Base-by-base conservation (phyloP, 371 early-diverging fungal genomes). In the Mucor irregularis region DNA sequence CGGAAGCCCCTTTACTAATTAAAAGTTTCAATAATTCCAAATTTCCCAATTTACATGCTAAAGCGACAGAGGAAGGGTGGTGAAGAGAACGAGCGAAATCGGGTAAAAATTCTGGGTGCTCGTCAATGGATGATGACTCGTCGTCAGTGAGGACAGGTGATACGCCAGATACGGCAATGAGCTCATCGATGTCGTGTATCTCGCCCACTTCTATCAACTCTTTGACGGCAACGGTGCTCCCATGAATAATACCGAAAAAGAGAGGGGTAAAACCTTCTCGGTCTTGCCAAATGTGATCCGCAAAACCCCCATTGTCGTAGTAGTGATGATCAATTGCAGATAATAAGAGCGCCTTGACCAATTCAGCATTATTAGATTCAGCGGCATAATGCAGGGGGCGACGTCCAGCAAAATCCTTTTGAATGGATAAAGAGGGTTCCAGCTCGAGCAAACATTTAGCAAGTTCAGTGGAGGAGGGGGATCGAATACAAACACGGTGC, bases 361-460 rank as follows among this genome's bases (percentile, higher is more conserved):
- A 68, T 16, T 65, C 61, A 11, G 80, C 52, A 30, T 68, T 68
- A 22, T 83, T 82, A 9, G 81, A 68, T 66, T 85, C 76, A 8
- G 84, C 83, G 3, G 88, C 84, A 50, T 89, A 89, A 48, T 90
- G 91, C 33, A 89, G 57, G 0, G 91, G 86, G 1, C 81, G 73
- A 30, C 88, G 74, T 4, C 89, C 88, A 49, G 79, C 70, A 53
- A 83, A 83, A 58, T 90, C 90, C 5, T 55, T 57, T 39, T 71
- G 74, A 13, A 33, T 31, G 10, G 73, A 39, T 14, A 71, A 17
- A 1, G 39, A 54, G 10, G 73, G 66, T 16, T 53, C 67, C 11
- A 68, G 22, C 0, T 55, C 35, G 1, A 73, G 37, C 0, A 74
- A 33, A 13, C 58, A 40, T 30, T 49, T 17, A 9, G 67, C 28